Evolutionary conservation across 768 basidiomycete species (phyloP).

Genomic region (Mycena filopes): DNA sequence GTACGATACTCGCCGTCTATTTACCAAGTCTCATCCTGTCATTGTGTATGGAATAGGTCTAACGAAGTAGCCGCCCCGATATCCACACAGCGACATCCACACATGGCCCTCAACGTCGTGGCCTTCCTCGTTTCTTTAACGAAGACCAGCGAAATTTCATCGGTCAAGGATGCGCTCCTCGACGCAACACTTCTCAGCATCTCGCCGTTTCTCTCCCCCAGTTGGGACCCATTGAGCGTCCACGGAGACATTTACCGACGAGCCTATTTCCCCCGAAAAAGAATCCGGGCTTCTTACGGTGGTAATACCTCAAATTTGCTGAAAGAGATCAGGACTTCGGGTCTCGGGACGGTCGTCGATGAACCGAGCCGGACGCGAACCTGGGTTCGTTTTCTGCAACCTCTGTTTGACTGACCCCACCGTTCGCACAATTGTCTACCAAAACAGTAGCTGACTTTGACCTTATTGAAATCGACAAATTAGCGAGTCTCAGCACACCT

Average conservation of each 20-base stretch:
- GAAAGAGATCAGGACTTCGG: not conserved
- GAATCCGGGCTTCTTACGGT: too few relatives aligned
- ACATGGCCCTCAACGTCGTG: not conserved
- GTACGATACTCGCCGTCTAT: too few relatives aligned
- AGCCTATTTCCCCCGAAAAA: too few relatives aligned
- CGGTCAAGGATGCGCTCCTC: not conserved
- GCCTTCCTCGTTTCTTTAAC: not conserved
- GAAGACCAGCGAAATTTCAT: too few relatives aligned
- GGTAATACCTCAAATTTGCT: not conserved
- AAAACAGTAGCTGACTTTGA: too few relatives aligned
- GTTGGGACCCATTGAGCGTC: not conserved
- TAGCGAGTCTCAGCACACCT: too few relatives aligned
- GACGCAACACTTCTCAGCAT: conserved; percentile 4
- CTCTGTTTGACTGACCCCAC: too few relatives aligned
- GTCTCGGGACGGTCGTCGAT: not conserved
- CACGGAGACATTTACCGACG: too few relatives aligned
- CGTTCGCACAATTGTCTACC: too few relatives aligned
- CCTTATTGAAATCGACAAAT: too few relatives aligned
- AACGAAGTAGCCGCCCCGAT: not conserved
- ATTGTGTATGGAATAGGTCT: too few relatives aligned
- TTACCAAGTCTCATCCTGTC: too few relatives aligned
- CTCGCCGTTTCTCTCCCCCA: not conserved
- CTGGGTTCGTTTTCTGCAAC: conserved; percentile 12
- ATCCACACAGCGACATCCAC: not conserved
- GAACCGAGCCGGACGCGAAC: not conserved